Conservation (phyloP, 345 rosid species). For the Streptanthus diversifolius region DNA sequence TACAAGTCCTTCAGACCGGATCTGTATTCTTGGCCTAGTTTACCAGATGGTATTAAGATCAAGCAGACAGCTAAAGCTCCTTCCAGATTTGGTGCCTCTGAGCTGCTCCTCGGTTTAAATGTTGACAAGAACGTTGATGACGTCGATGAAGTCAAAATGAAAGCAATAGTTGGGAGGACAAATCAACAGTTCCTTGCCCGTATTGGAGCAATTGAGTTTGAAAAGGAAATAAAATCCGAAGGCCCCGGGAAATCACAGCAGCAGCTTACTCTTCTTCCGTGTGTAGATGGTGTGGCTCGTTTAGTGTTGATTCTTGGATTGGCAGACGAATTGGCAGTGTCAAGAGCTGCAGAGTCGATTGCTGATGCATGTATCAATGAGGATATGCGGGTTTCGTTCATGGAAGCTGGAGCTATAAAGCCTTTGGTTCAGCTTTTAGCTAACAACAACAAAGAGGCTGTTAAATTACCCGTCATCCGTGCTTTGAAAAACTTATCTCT, state of each 20-base stretch:
- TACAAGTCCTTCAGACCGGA: constrained; percentile 64
- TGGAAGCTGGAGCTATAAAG: constrained; percentile 83
- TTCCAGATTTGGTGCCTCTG: constrained; percentile 75
- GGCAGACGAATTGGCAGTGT: constrained; percentile 61
- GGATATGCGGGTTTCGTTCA: constrained; percentile 68
- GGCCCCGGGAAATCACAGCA: constrained; percentile 29
- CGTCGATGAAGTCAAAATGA: constrained; percentile 65
- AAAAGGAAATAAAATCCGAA: constrained; percentile 49
- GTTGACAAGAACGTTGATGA: constrained; percentile 38
- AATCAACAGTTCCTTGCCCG: constrained; percentile 86
- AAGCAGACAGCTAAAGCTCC: constrained; percentile 52
- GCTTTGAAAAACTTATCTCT: constrained; percentile 74
- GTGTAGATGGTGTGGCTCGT: constrained; percentile 83
- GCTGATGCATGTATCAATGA: constrained; percentile 77
- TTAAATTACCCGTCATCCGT: constrained; percentile 44
- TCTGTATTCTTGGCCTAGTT: constrained; percentile 71
- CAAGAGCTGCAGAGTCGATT: constrained; percentile 72
- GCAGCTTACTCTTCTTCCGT: constrained; percentile 61
- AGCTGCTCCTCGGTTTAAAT: constrained; percentile 65
- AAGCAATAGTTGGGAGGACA: constrained; percentile 69
- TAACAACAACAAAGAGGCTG: constrained; percentile 46
- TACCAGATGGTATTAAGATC: constrained; percentile 71
- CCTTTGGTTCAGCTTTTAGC: constrained; percentile 65
- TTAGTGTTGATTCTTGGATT: constrained; percentile 82
- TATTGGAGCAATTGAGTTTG: constrained; percentile 68